Evolutionary conservation across 768 basidiomycete species (phyloP).

Genomic region (Amanita molliuscula): DNA sequence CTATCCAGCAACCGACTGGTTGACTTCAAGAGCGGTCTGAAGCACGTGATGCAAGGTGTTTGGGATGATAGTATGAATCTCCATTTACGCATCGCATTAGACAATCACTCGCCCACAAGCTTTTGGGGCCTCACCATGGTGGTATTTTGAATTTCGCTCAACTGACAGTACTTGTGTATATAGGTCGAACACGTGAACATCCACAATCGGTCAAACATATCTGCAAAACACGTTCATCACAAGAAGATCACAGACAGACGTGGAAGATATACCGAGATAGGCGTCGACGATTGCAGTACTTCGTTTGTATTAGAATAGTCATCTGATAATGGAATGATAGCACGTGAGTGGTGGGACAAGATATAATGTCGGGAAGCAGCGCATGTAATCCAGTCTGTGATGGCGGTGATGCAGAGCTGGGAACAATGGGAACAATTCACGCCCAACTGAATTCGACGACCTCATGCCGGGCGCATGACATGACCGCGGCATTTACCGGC

Average conservation of each 20-base stretch:
- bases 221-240: constrained; percentile 14
- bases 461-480: too few species aligned
- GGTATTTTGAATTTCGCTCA: constrained; percentile 38
- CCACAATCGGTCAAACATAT: constrained; percentile 50
- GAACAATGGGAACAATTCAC: too few species aligned
- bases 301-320: too few species aligned
- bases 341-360: too few species aligned
- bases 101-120: not conserved
- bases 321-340: too few species aligned
- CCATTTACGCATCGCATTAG: constrained; percentile 15
- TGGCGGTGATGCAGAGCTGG: too few species aligned
- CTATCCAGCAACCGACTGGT: constrained; percentile 21
- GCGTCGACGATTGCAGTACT: constrained; percentile 50
- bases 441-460: too few species aligned
- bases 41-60: constrained; percentile 56
- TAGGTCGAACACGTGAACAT: constrained; percentile 64
- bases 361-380: too few species aligned
- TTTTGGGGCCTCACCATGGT: constrained; percentile 36
- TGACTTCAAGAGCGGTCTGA: constrained; percentile 45
- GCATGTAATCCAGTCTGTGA: too few species aligned
- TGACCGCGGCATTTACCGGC: too few species aligned
- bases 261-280: constrained; percentile 48
- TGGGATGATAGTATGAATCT: constrained; percentile 53
- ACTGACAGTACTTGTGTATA: constrained; percentile 51
- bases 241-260: not conserved